A percentile compares a stretch with the other conserved stretches of the same genome.
Conservation (phyloP, 306 rosid genomes). For the Clitoria ternatea region DNA sequence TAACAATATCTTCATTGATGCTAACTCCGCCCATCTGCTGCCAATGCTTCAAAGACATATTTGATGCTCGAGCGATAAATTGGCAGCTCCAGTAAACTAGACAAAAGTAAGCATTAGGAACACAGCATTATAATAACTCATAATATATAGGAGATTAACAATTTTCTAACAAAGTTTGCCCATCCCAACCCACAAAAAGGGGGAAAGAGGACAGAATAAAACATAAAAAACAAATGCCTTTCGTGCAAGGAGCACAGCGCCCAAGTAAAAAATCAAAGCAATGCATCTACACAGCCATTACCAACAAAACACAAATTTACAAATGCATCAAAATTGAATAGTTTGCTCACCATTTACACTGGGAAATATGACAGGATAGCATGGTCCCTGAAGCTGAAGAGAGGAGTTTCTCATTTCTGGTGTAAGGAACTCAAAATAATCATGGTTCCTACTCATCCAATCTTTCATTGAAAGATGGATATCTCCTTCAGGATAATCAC, state of each 20-base stretch:
- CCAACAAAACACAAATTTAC: not conserved
- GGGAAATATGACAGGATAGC: constrained; percentile 97
- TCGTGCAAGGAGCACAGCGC: not conserved
- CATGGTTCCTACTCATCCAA: constrained; percentile 73
- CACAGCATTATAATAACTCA: not conserved
- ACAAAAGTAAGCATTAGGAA: constrained; percentile 9
- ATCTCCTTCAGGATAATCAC: constrained; percentile 95
- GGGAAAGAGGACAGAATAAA: not conserved
- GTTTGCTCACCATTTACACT: constrained; percentile 76
- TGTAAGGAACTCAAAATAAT: constrained; percentile 86
- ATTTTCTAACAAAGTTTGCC: not conserved
- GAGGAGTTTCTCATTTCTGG: constrained; percentile 92
- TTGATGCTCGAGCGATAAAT: constrained; percentile 81
- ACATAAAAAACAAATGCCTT: not conserved
- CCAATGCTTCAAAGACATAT: constrained; percentile 84
- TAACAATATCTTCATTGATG: constrained; percentile 72
- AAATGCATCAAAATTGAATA: not conserved
- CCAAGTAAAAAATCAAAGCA: not conserved
- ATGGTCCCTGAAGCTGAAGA: constrained; percentile 96
- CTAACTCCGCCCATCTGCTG: constrained; percentile 89
- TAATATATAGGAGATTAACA: constrained; percentile 6
- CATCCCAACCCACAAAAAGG: not conserved
- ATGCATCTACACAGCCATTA: not conserved
- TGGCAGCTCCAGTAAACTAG: constrained; percentile 98
- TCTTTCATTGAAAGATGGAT: constrained; percentile 59